These are phyloP conservation scores for Suillus tomentosus DNA, from an alignment of 768 basidiomycete genomes.

Conservation along the genomic window DNA sequence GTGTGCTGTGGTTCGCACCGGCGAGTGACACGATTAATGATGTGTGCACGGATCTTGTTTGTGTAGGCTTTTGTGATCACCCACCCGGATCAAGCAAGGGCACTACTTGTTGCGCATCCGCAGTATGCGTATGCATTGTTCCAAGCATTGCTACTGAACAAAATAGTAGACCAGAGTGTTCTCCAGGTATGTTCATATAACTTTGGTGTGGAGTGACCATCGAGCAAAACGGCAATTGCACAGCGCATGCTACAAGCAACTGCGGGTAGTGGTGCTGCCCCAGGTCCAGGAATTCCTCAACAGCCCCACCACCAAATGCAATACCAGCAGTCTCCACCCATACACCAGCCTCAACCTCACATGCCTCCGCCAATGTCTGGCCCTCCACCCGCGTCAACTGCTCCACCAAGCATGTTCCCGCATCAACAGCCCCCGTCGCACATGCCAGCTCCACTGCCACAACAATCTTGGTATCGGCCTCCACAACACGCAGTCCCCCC, in stretches of 20 bases:
- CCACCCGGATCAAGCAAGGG: conserved; percentile 86
- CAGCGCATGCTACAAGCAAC: conserved; percentile 56
- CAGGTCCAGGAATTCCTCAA: conserved; percentile 27
- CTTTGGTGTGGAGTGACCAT: conserved; percentile 14
- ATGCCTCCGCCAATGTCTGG: conserved; percentile 36
- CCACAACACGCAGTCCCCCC: conserved; percentile 21
- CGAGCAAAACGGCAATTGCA: conserved; percentile 19
- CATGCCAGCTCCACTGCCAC: conserved; percentile 23
- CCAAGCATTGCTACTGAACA: conserved; percentile 90
- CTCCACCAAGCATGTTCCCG: conserved; percentile 31
- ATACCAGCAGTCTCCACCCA: conserved; percentile 32
- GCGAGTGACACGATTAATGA: conserved; percentile 16
- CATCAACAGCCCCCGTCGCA: conserved; percentile 31
- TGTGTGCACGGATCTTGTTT: conserved; percentile 11
- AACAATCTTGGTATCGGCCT: conserved; percentile 35
- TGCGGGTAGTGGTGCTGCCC: conserved; percentile 28
- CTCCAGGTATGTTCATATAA: conserved; percentile 63
- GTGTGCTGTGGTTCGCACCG: conserved; percentile 46
- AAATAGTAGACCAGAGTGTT: conserved; percentile 87
- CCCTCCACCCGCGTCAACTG: conserved; percentile 26
- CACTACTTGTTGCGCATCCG: conserved; percentile 79
- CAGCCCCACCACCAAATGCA: conserved; percentile 36
- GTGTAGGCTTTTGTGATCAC: conserved; percentile 87
- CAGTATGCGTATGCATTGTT: conserved; percentile 96
- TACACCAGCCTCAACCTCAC: conserved; percentile 36